Conservation (phyloP, 2,329 filamentous ascomycete species). For the Didymellaceae sp. region DNA sequence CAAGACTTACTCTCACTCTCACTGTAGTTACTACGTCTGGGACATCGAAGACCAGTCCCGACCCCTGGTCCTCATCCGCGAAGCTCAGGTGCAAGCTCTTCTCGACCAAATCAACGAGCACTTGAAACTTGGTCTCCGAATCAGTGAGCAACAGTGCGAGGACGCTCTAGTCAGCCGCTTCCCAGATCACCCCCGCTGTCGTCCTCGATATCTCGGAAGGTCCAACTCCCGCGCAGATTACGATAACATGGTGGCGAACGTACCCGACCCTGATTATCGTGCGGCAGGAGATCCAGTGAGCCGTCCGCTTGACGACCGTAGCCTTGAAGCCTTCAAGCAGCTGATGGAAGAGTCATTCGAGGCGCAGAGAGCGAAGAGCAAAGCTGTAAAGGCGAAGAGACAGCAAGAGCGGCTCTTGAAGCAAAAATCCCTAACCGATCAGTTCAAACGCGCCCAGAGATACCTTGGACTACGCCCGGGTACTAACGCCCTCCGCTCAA, state of each 20-base stretch:
- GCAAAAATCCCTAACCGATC: slow-evolving; percentile 60
- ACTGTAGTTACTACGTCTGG: slow-evolving; percentile 70
- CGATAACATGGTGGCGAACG: slow-evolving; percentile 44
- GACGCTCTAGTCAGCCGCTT: slow-evolving; percentile 69
- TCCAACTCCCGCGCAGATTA: slow-evolving; percentile 57
- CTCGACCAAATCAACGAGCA: slow-evolving; percentile 67
- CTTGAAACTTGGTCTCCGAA: slow-evolving; percentile 61
- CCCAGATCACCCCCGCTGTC: slow-evolving; percentile 63
- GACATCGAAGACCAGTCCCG: slow-evolving; percentile 49
- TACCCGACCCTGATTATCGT: slow-evolving; percentile 23
- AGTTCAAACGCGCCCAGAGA: slow-evolving; percentile 69
- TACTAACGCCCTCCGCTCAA: background rate
- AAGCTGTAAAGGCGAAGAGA: slow-evolving; percentile 57
- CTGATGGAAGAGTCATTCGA: slow-evolving; percentile 62
- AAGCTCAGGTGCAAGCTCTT: slow-evolving; percentile 68
- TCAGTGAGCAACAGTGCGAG: slow-evolving; percentile 62
- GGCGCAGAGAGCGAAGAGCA: slow-evolving; percentile 58
- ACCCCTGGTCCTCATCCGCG: slow-evolving; percentile 71
- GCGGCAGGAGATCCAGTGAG: slow-evolving; percentile 27
- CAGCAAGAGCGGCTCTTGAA: slow-evolving; percentile 57
- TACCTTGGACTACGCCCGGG: slow-evolving; percentile 72
- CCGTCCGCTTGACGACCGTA: slow-evolving; percentile 42
- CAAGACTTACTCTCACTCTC: slow-evolving; percentile 13
- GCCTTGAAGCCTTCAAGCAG: slow-evolving; percentile 58
- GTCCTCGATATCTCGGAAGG: slow-evolving; percentile 71